A percentile compares a stretch with the other conserved stretches of the same genome.
Conservation (phyloP, 2,329 filamentous ascomycete genomes). For the Alternaria solani region DNA sequence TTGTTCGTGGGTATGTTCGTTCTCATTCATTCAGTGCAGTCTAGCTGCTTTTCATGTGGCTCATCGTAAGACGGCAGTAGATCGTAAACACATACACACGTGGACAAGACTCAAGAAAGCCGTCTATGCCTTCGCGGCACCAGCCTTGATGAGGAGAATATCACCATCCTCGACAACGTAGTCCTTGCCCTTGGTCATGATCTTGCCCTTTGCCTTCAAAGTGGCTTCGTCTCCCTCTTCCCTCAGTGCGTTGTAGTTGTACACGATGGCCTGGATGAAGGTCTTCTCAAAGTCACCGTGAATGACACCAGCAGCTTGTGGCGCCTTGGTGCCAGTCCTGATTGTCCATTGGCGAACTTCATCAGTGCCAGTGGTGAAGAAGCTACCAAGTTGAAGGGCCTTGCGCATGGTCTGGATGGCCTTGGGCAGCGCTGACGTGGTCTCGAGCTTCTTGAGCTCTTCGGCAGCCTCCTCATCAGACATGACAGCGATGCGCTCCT, state of each 20-base stretch:
- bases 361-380: slow-evolving; percentile 96
- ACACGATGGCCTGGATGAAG: slow-evolving; percentile 95
- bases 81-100: slow-evolving; percentile 16
- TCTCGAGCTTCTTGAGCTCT: slow-evolving; percentile 87
- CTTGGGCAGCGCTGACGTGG: slow-evolving; percentile 91
- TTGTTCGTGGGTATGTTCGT: slow-evolving; percentile 10
- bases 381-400: slow-evolving; percentile 86
- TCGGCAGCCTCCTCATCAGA: slow-evolving; percentile 78
- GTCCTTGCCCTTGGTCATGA: slow-evolving; percentile 99
- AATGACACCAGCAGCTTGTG: slow-evolving; percentile 95
- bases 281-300: slow-evolving; percentile 99
- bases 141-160: slow-evolving; percentile 87
- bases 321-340: slow-evolving; percentile 94
- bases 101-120: slow-evolving; percentile 8
- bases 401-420: slow-evolving; percentile 93
- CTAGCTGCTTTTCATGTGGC: slow-evolving; percentile 29
- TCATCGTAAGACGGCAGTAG: slow-evolving; percentile 21
- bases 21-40: slow-evolving; percentile 32
- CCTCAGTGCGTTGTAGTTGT: slow-evolving; percentile 83
- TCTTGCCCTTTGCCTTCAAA: slow-evolving; percentile 92
- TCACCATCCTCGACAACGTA: slow-evolving; percentile 89
- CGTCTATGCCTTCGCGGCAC: slow-evolving; percentile 74
- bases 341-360: slow-evolving; percentile 99
- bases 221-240: slow-evolving; percentile 88
- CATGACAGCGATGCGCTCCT: slow-evolving; percentile 87